Base-by-base conservation (phyloP, 805 yeast genomes). In the Metschnikowia bowlesiae region DNA sequence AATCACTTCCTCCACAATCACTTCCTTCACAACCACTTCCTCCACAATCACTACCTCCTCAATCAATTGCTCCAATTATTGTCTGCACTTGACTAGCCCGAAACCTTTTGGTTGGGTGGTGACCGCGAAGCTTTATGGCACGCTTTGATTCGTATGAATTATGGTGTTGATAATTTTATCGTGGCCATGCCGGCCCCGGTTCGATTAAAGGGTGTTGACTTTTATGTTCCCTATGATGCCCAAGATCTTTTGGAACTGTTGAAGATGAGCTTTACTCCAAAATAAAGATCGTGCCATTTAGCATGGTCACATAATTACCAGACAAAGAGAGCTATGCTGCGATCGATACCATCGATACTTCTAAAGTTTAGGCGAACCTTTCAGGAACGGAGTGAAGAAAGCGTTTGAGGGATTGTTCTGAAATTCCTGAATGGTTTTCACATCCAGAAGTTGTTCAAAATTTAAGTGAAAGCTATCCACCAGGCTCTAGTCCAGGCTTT, bases 71-170 rank as follows among this genome's bases (percentile, higher is more conserved):
- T 22, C 22, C 22, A 22, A 22, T 22, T 22, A 22, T 22, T 22
- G 22, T 22, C 22, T 1, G 22, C 22, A 22, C 22, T 22, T 22
- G 22, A 22, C 22, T 22, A 22, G 22, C 22, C 22, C 22, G 22
- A 22, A 4, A 3, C 22, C 22, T 4, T 22, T 22, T 22, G 22
- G 22, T 22, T 91, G 98, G 97, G 94, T 50, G 98, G 98, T 69
- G 97, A 92, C 69, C 83, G 96, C 69, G 98, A 91, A 74, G 98
- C 98, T 22, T 87, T 91, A 42, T 92, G 97, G 97, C 98, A 91
- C 67, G 96, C 97, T 16, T 85, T 92, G 63, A 92, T 91, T 67
- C 87, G 98, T 73, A 89, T 89, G 77, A 91, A 91, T 74, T 90
- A 85, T 66, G 98, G 98, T 66, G 96, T 96, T 49, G 87, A 96